These are phyloP conservation scores for Colletotrichum melonis DNA, from an alignment of 2,329 filamentous ascomycete species.

Conservation along the genomic window DNA sequence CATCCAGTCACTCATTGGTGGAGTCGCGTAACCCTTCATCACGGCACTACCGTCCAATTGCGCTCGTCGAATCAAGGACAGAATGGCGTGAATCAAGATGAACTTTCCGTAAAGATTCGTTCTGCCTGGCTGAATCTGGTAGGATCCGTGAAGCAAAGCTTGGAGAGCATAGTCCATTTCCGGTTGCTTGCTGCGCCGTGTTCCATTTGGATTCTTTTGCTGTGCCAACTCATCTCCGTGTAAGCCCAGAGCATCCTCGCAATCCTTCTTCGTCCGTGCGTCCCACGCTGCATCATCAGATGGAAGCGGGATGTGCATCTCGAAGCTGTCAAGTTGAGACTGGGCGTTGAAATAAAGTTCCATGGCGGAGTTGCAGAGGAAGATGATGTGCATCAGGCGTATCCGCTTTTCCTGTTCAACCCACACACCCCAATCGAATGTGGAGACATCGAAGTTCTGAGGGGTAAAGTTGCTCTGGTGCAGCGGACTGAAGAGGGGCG, in stretches of 20 bases:
- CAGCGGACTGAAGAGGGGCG: constrained; percentile 66
- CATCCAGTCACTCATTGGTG: constrained; percentile 70
- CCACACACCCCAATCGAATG: constrained; percentile 76
- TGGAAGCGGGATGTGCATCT: constrained; percentile 76
- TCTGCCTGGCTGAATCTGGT: constrained; percentile 70
- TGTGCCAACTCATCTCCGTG: constrained; percentile 66
- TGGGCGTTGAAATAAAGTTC: constrained; percentile 78
- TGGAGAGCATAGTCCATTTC: constrained; percentile 71
- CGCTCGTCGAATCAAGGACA: constrained; percentile 66
- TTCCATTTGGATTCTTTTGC: constrained; percentile 70
- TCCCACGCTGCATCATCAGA: constrained; percentile 82
- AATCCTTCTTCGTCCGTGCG: constrained; percentile 67
- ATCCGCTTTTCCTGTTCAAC: constrained; percentile 77
- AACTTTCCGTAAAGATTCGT: constrained; percentile 82
- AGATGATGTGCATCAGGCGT: constrained; percentile 73
- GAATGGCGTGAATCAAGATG: constrained; percentile 76
- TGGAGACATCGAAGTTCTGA: constrained; percentile 57
- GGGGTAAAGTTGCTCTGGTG: constrained; percentile 66
- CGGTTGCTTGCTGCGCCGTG: constrained; percentile 72
- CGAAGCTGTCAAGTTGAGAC: constrained; percentile 71
- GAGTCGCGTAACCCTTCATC: constrained; percentile 60
- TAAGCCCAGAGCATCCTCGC: constrained; percentile 73
- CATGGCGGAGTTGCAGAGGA: constrained; percentile 72
- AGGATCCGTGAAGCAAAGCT: constrained; percentile 68
- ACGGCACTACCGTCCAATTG: constrained; percentile 54